Base-by-base conservation (phyloP, 2,329 filamentous ascomycete species). In the Exophiala lecanii-corni region DNA sequence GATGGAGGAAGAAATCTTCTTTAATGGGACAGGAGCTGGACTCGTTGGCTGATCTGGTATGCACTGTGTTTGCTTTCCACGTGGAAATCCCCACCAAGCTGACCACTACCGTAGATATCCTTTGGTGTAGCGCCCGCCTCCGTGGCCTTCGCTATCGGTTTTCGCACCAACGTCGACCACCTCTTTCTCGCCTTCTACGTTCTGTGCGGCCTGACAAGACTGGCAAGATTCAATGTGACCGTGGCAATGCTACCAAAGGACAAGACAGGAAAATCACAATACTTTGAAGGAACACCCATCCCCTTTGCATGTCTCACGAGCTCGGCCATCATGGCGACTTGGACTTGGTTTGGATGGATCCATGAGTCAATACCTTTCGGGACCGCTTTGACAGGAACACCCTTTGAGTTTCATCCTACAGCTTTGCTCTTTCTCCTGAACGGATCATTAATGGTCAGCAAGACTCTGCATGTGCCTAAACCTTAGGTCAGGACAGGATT, bases 11-110 rank as follows among this genome's bases (percentile, higher is more conserved):
- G 70, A 98, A 96, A 82, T 92, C 87, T 59, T 94, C 86, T 58
- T 74, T 98, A 62, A 97, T 98, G 91, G 92, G 92, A 9, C 91
- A 96, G 67, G 92, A 98, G 68, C 73, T 98, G 43, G 92, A 98
- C 66, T 97, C 91, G 5, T 75, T 98, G 36, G 92, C 92, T 42
- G 92, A 98, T 64, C 65, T 98, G 73, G 89, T 95, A 82, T 19
- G 78, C 59, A 20, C 28, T 9, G 7, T 7, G 7, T 7, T 17
- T 9, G 7, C 6, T 7, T 33, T 33, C 13, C 7, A 7, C 10
- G 13, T 35, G 6, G 13, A 35, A 26, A 12, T 7, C 4, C 4
- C 17, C 7, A 35, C 15, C 10, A 33, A 7, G 19, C n/a, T 35
- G 36, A 25, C 12, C 12, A 13, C 19, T 18, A 13, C 19, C 48